A percentile compares a stretch with the other conserved stretches of the same genome.
These are phyloP conservation scores for Cercospora sp. DNA, from an alignment of 2,329 filamentous ascomycete species.

Conservation along the genomic window DNA sequence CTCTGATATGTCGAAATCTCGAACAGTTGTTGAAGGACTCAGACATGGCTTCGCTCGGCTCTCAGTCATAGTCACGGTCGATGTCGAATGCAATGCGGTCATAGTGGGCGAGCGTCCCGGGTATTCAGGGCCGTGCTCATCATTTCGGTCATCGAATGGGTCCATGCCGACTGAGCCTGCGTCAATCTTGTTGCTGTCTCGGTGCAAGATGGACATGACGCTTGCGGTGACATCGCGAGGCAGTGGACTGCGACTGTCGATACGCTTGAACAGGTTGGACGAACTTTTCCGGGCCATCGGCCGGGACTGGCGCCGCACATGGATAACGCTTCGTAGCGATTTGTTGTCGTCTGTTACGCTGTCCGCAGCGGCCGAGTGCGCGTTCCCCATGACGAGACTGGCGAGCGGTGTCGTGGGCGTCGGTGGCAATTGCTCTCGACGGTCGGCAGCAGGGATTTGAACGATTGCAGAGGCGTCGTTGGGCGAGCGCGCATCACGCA, in stretches of 20 bases:
- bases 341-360: constrained; percentile 28
- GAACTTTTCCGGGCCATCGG: constrained; percentile 35
- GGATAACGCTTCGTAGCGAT: constrained; percentile 29
- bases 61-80: constrained; percentile 31
- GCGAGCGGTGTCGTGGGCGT: constrained; percentile 24
- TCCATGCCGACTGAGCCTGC: constrained; percentile 19
- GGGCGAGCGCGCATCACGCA: constrained; percentile 26
- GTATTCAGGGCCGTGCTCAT: constrained; percentile 20
- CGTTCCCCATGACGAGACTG: constrained; percentile 34
- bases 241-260: constrained; percentile 32
- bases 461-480: constrained; percentile 20
- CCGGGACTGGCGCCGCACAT: constrained; percentile 26
- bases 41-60: constrained; percentile 25
- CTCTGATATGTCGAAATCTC: constrained; percentile 18
- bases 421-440: constrained; percentile 25
- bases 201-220: constrained; percentile 29
- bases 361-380: constrained; percentile 28
- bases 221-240: constrained; percentile 28
- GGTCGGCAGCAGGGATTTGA: constrained; percentile 28
- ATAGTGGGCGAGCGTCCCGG: constrained; percentile 14
- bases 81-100: constrained; percentile 28
- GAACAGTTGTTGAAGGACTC: constrained; percentile 34
- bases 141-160: constrained; percentile 26
- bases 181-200: constrained; percentile 23
- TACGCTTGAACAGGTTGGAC: constrained; percentile 36